Percentiles rank a stretch among this genome's conserved stretches.
Conservation (phyloP, 1,139 yeast genomes). For the Nadsonia starkeyi-henricii region DNA sequence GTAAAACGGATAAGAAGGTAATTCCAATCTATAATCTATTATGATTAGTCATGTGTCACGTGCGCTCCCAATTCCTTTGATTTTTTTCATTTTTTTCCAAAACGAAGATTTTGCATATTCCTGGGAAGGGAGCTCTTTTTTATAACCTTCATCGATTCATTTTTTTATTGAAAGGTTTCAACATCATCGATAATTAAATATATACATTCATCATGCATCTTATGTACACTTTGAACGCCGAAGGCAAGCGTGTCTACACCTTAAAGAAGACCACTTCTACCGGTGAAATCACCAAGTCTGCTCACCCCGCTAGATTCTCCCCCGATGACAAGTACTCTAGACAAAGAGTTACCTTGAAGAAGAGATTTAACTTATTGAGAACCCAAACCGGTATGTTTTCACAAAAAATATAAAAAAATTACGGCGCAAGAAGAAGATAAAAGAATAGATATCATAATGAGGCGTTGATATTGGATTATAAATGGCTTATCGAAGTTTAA, state of each 20-base stretch:
- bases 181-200: neutral
- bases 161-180: too few species aligned
- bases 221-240: constrained; percentile 91
- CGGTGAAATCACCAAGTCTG: constrained; percentile 95
- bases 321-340: constrained; percentile 99
- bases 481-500: too few species aligned
- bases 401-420: too few species aligned
- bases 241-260: constrained; percentile 93
- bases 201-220: constrained; percentile 57
- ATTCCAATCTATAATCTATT: too few species aligned
- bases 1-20: too few species aligned
- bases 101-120: neutral
- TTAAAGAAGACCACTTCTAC: constrained; percentile 63
- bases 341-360: constrained; percentile 96
- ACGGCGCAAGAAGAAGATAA: too few species aligned
- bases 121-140: too few species aligned
- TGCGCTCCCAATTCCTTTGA: neutral
- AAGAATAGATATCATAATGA: too few species aligned
- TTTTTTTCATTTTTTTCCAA: neutral
- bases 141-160: too few species aligned
- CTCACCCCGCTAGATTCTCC: constrained; percentile 98
- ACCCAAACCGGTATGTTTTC: constrained; percentile 43
- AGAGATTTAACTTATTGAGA: constrained; percentile 82
- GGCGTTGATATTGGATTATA: too few species aligned
- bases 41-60: neutral